Evolutionary conservation across 768 basidiomycete species (phyloP).

Genomic region (Amanita inopinata): DNA sequence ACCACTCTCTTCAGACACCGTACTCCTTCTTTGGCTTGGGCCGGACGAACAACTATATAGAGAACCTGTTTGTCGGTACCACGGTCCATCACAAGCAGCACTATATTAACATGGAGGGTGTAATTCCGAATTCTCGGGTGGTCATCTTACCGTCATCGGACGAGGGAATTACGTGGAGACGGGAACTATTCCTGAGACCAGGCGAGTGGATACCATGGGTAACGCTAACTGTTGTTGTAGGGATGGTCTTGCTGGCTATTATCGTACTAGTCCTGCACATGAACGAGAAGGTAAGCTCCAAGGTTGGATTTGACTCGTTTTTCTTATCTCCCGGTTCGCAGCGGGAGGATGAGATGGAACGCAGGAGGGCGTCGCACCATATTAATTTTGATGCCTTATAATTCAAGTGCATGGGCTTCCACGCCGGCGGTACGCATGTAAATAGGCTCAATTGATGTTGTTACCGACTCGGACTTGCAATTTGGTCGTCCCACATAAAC

Average conservation of each 20-base stretch:
- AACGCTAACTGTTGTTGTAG: constrained; percentile 72
- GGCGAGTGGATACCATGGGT: constrained; percentile 99
- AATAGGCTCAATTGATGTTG: neutral
- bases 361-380: constrained; percentile 81
- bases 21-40: constrained; percentile 96
- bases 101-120: constrained; percentile 89
- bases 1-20: constrained; percentile 83
- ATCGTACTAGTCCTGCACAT: constrained; percentile 84
- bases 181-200: constrained; percentile 83
- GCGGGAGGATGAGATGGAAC: constrained; percentile 91
- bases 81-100: constrained; percentile 66
- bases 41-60: constrained; percentile 98
- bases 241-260: constrained; percentile 62
- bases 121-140: constrained; percentile 95
- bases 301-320: neutral
- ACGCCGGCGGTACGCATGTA: neutral
- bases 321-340: constrained; percentile 22
- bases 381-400: constrained; percentile 96
- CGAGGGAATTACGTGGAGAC: constrained; percentile 62
- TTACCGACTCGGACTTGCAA: neutral
- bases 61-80: constrained; percentile 94
- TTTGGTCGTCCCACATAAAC: neutral
- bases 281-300: constrained; percentile 74
- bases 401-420: constrained; percentile 11
- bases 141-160: constrained; percentile 77